phyloP scores from a whole-genome alignment of 2,329 filamentous ascomycete genomes.

The Hypoxylon sp. region DNA sequence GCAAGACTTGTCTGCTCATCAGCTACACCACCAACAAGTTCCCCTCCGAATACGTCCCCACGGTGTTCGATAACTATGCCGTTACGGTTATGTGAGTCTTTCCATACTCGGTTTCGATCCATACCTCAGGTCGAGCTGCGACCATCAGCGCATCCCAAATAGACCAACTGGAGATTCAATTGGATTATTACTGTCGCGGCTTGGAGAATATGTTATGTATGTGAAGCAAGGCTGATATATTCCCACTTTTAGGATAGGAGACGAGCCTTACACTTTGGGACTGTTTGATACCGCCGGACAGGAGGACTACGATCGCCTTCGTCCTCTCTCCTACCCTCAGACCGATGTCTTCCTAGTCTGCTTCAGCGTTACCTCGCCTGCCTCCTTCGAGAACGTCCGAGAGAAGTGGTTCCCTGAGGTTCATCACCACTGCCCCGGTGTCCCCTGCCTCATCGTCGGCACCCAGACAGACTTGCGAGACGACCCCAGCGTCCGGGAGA shows the following conservation, averaged over 20 bases:
- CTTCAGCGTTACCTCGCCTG: conserved; percentile 96
- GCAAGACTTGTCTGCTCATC: conserved; percentile 98
- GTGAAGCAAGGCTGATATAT: conserved; percentile 26
- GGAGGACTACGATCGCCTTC: conserved; percentile 98
- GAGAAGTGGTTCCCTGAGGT: conserved; percentile 99
- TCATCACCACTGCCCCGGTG: conserved; percentile 96
- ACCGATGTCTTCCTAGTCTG: conserved; percentile 99
- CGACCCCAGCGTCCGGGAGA: conserved; percentile 85
- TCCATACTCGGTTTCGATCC: conserved; percentile 3
- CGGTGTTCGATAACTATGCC: conserved; percentile 99
- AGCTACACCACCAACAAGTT: conserved; percentile 99
- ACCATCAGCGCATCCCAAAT: conserved; percentile 3
- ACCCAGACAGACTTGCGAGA: conserved; percentile 97
- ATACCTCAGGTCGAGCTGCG: background rate
- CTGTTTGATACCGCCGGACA: conserved; percentile 99
- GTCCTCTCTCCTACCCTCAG: conserved; percentile 96
- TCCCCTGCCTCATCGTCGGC: conserved; percentile 96
- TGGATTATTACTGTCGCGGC: conserved; percentile 5
- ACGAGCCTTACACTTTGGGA: conserved; percentile 96
- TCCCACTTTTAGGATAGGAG: conserved; percentile 79
- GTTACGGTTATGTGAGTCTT: conserved; percentile 96
- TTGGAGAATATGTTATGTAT: too few species aligned
- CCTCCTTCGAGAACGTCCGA: conserved; percentile 98
- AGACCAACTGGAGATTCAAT: conserved; percentile 26
- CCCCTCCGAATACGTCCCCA: conserved; percentile 98